These are phyloP conservation scores for Aspergillus candidus DNA, from an alignment of 2,329 filamentous ascomycete genomes.

Conservation along the genomic window DNA sequence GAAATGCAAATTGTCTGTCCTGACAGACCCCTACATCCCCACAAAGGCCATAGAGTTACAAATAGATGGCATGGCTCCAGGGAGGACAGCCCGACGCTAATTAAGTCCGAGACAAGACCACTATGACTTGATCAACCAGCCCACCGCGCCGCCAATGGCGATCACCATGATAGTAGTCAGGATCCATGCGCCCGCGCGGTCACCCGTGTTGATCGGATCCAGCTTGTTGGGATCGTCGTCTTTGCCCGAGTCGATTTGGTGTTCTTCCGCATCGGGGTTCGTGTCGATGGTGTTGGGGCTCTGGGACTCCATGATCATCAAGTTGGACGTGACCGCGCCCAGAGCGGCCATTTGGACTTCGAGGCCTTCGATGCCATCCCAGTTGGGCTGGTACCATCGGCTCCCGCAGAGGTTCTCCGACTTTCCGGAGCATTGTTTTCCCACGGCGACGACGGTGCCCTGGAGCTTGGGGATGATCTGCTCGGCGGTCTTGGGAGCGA, in stretches of 20 bases:
- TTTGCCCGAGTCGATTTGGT: constrained; percentile 8
- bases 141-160: constrained; percentile 7
- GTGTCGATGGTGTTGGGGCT: constrained; percentile 39
- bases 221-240: constrained; percentile 6
- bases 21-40: too few relatives aligned
- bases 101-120: too few relatives aligned
- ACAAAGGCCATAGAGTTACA: too few relatives aligned
- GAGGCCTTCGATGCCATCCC: constrained; percentile 26
- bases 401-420: constrained; percentile 52
- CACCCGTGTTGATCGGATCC: constrained; percentile 17
- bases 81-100: too few relatives aligned
- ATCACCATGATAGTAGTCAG: constrained; percentile 14
- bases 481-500: constrained; percentile 52
- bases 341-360: constrained; percentile 32
- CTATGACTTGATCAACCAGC: constrained; percentile 11
- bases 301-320: constrained; percentile 7
- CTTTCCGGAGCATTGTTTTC: constrained; percentile 54
- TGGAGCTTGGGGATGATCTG: constrained; percentile 52
- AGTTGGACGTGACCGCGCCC: constrained; percentile 18
- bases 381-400: constrained; percentile 29
- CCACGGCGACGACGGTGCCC: constrained; percentile 53
- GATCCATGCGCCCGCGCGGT: constrained; percentile 24
- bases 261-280: constrained; percentile 30
- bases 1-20: too few relatives aligned
- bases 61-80: too few relatives aligned